Conservation (phyloP, 148 eudicot species). For the Chenopodium berlandieri region DNA sequence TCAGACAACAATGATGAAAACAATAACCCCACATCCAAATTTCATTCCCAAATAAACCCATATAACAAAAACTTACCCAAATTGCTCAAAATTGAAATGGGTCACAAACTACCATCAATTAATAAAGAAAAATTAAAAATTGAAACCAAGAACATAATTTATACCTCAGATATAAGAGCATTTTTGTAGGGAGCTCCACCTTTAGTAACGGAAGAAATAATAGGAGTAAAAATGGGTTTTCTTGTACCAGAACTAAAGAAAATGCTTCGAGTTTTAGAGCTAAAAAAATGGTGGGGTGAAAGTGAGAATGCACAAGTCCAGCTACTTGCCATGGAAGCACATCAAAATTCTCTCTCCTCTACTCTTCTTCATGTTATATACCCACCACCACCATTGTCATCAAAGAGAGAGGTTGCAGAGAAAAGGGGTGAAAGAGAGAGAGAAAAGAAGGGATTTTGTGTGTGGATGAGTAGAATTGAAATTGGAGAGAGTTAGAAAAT, state of each 20-base stretch:
- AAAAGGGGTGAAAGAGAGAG: background rate
- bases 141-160: background rate
- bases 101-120: background rate
- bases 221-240: slow-evolving; percentile 9
- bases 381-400: slow-evolving; percentile 17
- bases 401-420: no score
- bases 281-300: background rate
- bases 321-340: slow-evolving; percentile 31
- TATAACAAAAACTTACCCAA: background rate
- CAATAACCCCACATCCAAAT: background rate
- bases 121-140: background rate
- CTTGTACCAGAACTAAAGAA: slow-evolving; percentile 14
- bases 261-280: background rate
- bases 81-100: background rate
- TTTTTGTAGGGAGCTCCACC: slow-evolving; percentile 27
- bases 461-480: slow-evolving; percentile 6
- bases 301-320: slow-evolving; percentile 23
- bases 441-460: background rate
- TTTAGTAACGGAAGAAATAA: slow-evolving; percentile 26
- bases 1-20: background rate
- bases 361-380: slow-evolving; percentile 30
- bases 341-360: slow-evolving; percentile 20
- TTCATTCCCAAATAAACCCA: slow-evolving; percentile 3
- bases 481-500: background rate
- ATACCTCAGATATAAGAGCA: slow-evolving; percentile 36